phyloP scores from a whole-genome alignment of 164 flowering plant species.

The Stephania cephalantha region DNA sequence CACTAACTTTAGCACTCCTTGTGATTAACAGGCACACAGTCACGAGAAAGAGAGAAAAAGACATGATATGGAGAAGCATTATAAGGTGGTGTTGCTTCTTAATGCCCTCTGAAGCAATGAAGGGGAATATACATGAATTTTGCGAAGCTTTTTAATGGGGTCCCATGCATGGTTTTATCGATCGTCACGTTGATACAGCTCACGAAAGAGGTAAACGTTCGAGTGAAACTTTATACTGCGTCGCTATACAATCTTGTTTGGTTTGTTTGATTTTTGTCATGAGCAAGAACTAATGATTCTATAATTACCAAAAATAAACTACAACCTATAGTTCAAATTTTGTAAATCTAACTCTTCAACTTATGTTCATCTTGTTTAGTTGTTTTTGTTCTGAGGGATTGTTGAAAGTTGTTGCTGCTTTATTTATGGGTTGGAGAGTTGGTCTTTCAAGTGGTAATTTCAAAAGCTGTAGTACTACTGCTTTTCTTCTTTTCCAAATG shows the following conservation, averaged over 20 bases:
- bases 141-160: not conserved
- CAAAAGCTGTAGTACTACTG: not conserved
- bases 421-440: too few species aligned
- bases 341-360: not conserved
- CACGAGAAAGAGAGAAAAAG: not conserved
- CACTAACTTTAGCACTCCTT: not conserved
- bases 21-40: not conserved
- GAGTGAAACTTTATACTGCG: not conserved
- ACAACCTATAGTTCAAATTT: too few species aligned
- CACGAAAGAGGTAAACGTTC: not conserved
- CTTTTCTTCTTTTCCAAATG: not conserved
- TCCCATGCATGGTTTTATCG: not conserved
- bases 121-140: too few species aligned
- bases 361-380: not conserved
- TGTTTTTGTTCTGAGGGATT: not conserved
- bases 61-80: not conserved
- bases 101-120: not conserved
- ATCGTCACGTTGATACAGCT: not conserved
- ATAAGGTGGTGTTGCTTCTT: not conserved
- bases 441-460: too few species aligned
- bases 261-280: not conserved
- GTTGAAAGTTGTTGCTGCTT: not conserved
- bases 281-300: not conserved
- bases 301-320: too few species aligned
- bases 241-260: not conserved